A percentile compares a stretch with the other conserved stretches of the same genome.
phyloP scores from a whole-genome alignment of 352 stramenopile genomes.

The Phytophthora tubulina region DNA sequence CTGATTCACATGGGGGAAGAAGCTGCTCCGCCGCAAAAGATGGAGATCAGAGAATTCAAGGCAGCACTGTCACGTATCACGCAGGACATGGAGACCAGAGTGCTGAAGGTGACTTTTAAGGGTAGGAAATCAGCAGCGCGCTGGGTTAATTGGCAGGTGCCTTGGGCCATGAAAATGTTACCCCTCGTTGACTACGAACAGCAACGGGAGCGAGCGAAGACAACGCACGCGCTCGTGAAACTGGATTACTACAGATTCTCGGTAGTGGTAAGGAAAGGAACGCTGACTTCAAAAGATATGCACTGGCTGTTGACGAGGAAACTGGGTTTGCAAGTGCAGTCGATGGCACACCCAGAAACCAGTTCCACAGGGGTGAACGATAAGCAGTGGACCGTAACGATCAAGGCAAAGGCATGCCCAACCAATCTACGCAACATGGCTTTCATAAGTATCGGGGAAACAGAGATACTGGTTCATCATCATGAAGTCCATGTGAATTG shows the following conservation, averaged over 20 bases:
- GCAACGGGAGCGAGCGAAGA: neutral
- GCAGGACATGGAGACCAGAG: neutral
- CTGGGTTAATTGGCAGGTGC: neutral
- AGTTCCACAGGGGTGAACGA: neutral
- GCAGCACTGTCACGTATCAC: neutral
- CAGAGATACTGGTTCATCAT: neutral
- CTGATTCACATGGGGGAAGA: neutral
- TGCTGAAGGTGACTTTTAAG: slow-evolving; percentile 4
- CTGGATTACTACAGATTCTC: slow-evolving; percentile 7
- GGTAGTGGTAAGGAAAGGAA: neutral
- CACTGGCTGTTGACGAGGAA: slow-evolving; percentile 1
- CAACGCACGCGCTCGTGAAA: neutral
- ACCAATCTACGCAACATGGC: neutral
- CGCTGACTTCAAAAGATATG: neutral
- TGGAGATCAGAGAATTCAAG: slow-evolving; percentile 2
- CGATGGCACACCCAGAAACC: neutral
- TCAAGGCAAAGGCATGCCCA: neutral
- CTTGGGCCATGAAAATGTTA: neutral
- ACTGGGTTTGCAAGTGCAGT: neutral
- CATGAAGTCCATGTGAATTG: neutral
- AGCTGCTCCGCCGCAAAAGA: neutral
- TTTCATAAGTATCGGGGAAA: neutral
- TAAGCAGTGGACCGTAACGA: neutral
- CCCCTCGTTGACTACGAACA: slow-evolving; percentile 2
- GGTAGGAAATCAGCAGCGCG: neutral